Evolutionary conservation across 768 basidiomycete species (phyloP).

Genomic region (Auricularia heimuer): DNA sequence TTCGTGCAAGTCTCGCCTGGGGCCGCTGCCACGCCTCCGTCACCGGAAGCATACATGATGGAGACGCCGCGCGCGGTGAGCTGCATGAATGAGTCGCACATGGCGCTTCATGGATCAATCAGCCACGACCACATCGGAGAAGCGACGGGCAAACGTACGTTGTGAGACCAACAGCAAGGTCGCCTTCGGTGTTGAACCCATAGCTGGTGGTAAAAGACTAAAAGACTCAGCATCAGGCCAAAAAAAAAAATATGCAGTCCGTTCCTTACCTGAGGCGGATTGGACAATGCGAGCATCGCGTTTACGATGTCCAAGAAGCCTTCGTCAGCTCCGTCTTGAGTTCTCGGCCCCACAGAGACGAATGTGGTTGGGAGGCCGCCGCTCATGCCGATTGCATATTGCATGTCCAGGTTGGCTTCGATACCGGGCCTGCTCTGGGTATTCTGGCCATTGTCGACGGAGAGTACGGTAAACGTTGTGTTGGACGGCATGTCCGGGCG

Average conservation of each 20-base stretch:
- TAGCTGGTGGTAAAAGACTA: conserved; percentile 27
- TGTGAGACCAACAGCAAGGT: conserved; percentile 10
- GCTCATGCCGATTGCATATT: conserved; percentile 23
- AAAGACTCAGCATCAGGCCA: conserved; percentile 9
- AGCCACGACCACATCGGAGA: background rate
- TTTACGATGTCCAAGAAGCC: conserved; percentile 26
- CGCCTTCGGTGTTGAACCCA: conserved; percentile 10
- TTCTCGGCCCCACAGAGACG: conserved; percentile 36
- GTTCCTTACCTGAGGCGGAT: conserved; percentile 26
- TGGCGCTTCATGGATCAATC: conserved; percentile 9
- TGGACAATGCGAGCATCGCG: conserved; percentile 20
- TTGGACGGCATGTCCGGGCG: conserved; percentile 14
- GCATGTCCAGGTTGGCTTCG: conserved; percentile 21
- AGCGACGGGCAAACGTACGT: background rate
- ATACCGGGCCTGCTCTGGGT: conserved; percentile 11
- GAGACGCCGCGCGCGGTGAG: conserved; percentile 28
- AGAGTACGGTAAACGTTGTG: conserved; percentile 13
- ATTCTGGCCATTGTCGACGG: conserved; percentile 14
- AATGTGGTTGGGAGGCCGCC: conserved; percentile 53
- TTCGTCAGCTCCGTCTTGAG: conserved; percentile 36
- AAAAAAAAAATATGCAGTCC: too few relatives aligned
- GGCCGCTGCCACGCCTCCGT: conserved; percentile 24
- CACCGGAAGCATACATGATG: conserved; percentile 29
- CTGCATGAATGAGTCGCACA: conserved; percentile 27
- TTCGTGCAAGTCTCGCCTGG: conserved; percentile 23